A percentile compares a stretch with the other conserved stretches of the same genome.
Conservation (phyloP, 2,329 filamentous ascomycete species). For the Penicillium sp. region DNA sequence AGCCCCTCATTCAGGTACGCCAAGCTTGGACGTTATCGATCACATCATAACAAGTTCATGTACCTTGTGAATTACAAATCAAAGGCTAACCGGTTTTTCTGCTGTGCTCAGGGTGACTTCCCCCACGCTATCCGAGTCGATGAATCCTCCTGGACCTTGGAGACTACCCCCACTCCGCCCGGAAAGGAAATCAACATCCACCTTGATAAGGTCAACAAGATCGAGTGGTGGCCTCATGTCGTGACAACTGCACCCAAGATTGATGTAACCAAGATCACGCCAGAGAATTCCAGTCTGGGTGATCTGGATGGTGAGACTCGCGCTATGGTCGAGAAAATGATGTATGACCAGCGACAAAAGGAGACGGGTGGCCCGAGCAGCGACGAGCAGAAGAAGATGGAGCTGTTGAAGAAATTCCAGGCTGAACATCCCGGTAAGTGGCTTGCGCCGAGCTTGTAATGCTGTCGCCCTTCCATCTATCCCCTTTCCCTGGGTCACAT, state of each 20-base stretch:
- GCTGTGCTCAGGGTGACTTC: constrained; percentile 68
- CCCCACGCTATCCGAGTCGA: constrained; percentile 77
- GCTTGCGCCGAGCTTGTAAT: background rate
- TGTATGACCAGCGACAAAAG: constrained; percentile 98
- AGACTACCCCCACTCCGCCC: constrained; percentile 57
- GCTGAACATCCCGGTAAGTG: constrained; percentile 62
- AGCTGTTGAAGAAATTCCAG: constrained; percentile 93
- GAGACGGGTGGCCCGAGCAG: constrained; percentile 84
- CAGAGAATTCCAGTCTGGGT: constrained; percentile 86
- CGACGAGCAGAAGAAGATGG: constrained; percentile 93
- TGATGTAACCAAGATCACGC: constrained; percentile 91
- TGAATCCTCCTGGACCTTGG: constrained; percentile 93
- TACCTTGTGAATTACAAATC: background rate
- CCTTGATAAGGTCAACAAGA: constrained; percentile 93
- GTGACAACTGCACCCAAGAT: constrained; percentile 84
- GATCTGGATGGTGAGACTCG: constrained; percentile 95
- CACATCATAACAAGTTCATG: background rate
- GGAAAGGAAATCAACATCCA: constrained; percentile 81
- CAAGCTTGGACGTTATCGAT: background rate
- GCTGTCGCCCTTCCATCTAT: no score
- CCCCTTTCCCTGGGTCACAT: no score
- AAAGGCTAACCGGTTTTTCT: constrained; percentile 5
- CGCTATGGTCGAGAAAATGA: constrained; percentile 99
- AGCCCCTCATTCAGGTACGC: constrained; percentile 75
- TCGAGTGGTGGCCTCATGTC: constrained; percentile 98